A percentile compares a stretch with the other conserved stretches of the same genome.
These are phyloP conservation scores for Colletotrichum limetticola DNA, from an alignment of 2,329 filamentous ascomycete species.

Conservation along the genomic window DNA sequence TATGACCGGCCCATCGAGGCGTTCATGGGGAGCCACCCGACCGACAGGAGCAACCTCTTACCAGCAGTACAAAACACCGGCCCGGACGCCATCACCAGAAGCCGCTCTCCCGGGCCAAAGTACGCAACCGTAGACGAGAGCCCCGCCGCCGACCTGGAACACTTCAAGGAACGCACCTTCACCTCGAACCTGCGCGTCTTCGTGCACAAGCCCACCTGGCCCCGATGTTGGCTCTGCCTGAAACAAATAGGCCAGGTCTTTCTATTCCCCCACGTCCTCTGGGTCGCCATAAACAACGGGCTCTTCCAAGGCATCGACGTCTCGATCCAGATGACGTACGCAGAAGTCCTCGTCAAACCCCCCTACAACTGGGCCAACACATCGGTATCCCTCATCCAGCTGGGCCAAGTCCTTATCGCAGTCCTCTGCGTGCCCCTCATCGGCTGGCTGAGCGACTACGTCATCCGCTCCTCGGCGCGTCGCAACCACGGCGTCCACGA, in stretches of 20 bases:
- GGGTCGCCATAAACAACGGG: slow-evolving; percentile 30
- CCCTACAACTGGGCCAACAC: slow-evolving; percentile 33
- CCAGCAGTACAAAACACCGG: background rate
- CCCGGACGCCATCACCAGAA: background rate
- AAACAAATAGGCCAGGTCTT: slow-evolving; percentile 30
- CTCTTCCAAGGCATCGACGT: slow-evolving; percentile 32
- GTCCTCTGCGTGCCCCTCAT: slow-evolving; percentile 25
- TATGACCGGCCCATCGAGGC: slow-evolving; percentile 21
- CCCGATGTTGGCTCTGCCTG: slow-evolving; percentile 9
- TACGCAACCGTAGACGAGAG: slow-evolving; percentile 1
- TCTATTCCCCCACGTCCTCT: slow-evolving; percentile 32
- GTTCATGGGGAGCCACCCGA: slow-evolving; percentile 19
- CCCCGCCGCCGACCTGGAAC: background rate
- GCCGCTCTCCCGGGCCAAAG: background rate
- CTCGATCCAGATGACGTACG: slow-evolving; percentile 33
- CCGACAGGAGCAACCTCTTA: slow-evolving; percentile 7
- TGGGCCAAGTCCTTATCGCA: slow-evolving; percentile 21
- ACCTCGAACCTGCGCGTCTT: slow-evolving; percentile 18
- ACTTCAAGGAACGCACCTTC: slow-evolving; percentile 13
- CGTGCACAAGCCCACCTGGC: slow-evolving; percentile 6
- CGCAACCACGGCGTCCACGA: slow-evolving; percentile 54
- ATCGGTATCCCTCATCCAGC: slow-evolving; percentile 29
- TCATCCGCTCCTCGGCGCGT: slow-evolving; percentile 42
- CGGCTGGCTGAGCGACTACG: slow-evolving; percentile 30
- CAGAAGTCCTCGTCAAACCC: slow-evolving; percentile 23